Evolutionary conservation across 257 asterid species (phyloP), one percentile per base, ranked within the genome.

Genomic region (Nyctanthes arbortristis): DNA sequence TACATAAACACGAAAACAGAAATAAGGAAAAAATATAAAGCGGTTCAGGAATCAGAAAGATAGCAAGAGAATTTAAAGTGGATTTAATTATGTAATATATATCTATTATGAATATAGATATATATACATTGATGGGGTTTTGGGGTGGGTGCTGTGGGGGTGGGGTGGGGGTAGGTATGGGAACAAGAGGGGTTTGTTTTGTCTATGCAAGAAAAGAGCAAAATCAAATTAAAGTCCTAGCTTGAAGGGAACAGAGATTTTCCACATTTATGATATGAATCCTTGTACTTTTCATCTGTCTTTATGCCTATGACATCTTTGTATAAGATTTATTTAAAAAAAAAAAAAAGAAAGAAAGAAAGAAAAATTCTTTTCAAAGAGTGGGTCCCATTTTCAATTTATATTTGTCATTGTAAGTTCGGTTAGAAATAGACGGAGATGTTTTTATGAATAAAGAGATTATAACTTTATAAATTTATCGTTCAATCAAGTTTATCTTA

Each of bases 301-400:
- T 87, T 83, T 69, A 80, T 78, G 80, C 79, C 37, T 52, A 66
- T 58, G 77, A 78, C 78, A 82, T 88, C 82, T 71, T 59, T 76
- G 81, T 66, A 68, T 76, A 74, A 75, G 73, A 78, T 80, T 81
- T n/a, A n/a, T n/a, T n/a, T n/a, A n/a, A n/a, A n/a, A n/a, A n/a
- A n/a, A n/a, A n/a, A n/a, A n/a, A n/a, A n/a, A n/a, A n/a, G n/a
- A n/a, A n/a, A n/a, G n/a, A n/a, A n/a, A n/a, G n/a, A n/a, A n/a
- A n/a, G n/a, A n/a, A n/a, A n/a, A n/a, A n/a, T n/a, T n/a, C n/a
- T n/a, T n/a, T 80, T 77, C 68, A 59, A 71, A 35, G 25, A 66
- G 68, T 36, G 67, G 71, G 68, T 69, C 77, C 76, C 79, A 73
- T 71, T 76, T 71, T 28, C 30, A 52, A 52, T 52, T 52, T 49